phyloP scores from a whole-genome alignment of 805 yeast genomes.

The Metschnikowia anglica region DNA sequence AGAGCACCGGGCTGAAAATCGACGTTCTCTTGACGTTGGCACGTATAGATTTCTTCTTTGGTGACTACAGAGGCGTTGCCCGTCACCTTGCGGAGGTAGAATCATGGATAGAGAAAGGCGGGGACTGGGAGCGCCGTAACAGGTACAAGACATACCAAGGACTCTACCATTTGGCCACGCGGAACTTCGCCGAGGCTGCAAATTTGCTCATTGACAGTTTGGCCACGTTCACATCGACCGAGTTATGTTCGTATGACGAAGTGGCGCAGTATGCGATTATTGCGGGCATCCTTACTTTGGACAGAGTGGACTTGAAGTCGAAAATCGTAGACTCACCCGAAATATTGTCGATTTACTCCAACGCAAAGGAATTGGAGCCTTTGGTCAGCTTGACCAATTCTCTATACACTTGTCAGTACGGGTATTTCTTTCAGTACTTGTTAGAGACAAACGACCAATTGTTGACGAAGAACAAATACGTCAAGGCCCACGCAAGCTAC shows the following conservation, averaged over 20 bases:
- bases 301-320: slow-evolving; percentile 77
- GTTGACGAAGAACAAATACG: slow-evolving; percentile 59
- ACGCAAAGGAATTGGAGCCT: slow-evolving; percentile 71
- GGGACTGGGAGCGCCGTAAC: slow-evolving; percentile 99
- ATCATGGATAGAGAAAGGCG: slow-evolving; percentile 86
- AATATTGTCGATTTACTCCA: slow-evolving; percentile 73
- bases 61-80: slow-evolving; percentile 68
- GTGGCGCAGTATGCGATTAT: slow-evolving; percentile 86
- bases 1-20: slow-evolving; percentile 86
- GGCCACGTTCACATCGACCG: slow-evolving; percentile 93
- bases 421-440: slow-evolving; percentile 71
- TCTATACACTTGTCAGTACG: slow-evolving; percentile 84
- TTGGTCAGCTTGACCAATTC: slow-evolving; percentile 81
- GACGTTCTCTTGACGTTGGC: slow-evolving; percentile 80
- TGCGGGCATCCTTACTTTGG: slow-evolving; percentile 81
- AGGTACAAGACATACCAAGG: slow-evolving; percentile 91
- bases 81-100: slow-evolving; percentile 73
- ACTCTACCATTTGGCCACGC: slow-evolving; percentile 74
- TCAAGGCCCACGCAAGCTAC: slow-evolving; percentile 75
- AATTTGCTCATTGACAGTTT: slow-evolving; percentile 82
- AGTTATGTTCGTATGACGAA: slow-evolving; percentile 83
- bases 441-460: slow-evolving; percentile 75
- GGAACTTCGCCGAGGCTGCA: slow-evolving; percentile 85
- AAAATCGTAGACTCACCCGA: slow-evolving; percentile 94
- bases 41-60: slow-evolving; percentile 86